Evolutionary conservation across 2,329 filamentous ascomycete species (phyloP).

Genomic region (Cercospora citrullina): DNA sequence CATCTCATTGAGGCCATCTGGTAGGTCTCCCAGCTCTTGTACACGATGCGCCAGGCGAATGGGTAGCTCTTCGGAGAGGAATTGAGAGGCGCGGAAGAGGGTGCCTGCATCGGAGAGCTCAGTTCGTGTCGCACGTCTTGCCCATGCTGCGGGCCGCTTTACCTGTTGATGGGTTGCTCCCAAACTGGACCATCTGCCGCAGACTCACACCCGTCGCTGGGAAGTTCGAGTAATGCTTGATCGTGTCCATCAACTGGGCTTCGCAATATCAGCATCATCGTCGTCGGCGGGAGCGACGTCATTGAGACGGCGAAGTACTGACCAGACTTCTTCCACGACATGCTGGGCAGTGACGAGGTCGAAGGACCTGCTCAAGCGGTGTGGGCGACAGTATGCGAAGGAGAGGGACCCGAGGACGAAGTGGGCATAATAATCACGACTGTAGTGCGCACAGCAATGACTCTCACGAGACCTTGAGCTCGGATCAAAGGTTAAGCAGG

Average conservation of each 20-base stretch:
- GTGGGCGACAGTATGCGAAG: slow-evolving; percentile 22
- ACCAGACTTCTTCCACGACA: slow-evolving; percentile 39
- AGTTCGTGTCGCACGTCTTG: slow-evolving; percentile 2
- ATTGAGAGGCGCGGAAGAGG: slow-evolving; percentile 95
- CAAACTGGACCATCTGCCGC: slow-evolving; percentile 99
- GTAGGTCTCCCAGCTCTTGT: slow-evolving; percentile 86
- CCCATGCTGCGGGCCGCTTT: slow-evolving; percentile 36
- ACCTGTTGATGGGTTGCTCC: slow-evolving; percentile 89
- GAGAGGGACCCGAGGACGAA: neutral
- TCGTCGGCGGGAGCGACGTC: slow-evolving; percentile 24
- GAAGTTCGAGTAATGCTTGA: slow-evolving; percentile 64
- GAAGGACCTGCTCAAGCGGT: slow-evolving; percentile 15
- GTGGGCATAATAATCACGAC: slow-evolving; percentile 1
- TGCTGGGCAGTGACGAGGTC: slow-evolving; percentile 29
- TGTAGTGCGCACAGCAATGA: slow-evolving; percentile 12
- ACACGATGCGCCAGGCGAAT: slow-evolving; percentile 96
- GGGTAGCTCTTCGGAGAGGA: slow-evolving; percentile 95
- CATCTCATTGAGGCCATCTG: slow-evolving; percentile 97
- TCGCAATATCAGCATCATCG: slow-evolving; percentile 10
- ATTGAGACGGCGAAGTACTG: slow-evolving; percentile 15
- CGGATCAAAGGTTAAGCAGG: slow-evolving; percentile 13
- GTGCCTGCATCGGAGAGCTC: slow-evolving; percentile 62
- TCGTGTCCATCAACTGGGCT: slow-evolving; percentile 36
- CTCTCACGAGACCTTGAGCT: slow-evolving; percentile 19
- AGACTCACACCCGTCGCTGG: slow-evolving; percentile 94